Base-by-base conservation (phyloP, 2,329 filamentous ascomycete species). In the Dactylonectria macrodidyma region DNA sequence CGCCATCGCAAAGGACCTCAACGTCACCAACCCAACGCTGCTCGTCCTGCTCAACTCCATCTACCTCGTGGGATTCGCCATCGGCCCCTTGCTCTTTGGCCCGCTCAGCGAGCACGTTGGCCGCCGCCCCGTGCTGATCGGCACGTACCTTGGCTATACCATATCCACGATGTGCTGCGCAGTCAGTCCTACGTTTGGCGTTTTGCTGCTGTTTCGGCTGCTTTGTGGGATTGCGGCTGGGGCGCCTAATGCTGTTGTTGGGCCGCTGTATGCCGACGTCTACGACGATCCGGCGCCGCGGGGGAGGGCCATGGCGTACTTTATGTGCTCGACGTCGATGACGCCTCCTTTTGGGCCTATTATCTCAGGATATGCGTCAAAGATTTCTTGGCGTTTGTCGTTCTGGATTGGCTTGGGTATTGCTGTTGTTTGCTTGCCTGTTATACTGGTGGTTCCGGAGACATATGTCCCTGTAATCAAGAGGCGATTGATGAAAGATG, bases 261-360 rank as follows among this genome's bases (percentile, higher is more conserved):
- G 83, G 0, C 83, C 87, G 2, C 69, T 85, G 0, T 84, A 81
- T 68, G 81, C 83, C 1, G 85, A 86, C 68, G 73, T 86, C 16
- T 85, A 84, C 62, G 71, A 73, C 5, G 81, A 85, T 57, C 69
- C 74, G 2, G 65, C 64, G 6, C 61, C 67, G 0, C 67, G 81
- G 41, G 78, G 77, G 6, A 77, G 81, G 33, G 83, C 82, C 0
- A 70, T 80, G 54, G 70, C 78, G 0, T 38, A 80, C 34, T 85
- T 84, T 74, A 80, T 63, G 74, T 55, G 80, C 66, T 78, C 78
- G 1, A 80, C 81, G 3, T 80, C 79, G 4, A 78, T 80, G 24
- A 83, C 82, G 1, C 84, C 84, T 0, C 73, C 81, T 0, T 64
- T 84, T 9, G 82, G 81, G 0, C 84, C 84, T 0, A 80, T 82